A percentile compares a stretch with the other conserved stretches of the same genome.
Conservation (phyloP, 345 rosid genomes). For the Luvunga scandens region DNA sequence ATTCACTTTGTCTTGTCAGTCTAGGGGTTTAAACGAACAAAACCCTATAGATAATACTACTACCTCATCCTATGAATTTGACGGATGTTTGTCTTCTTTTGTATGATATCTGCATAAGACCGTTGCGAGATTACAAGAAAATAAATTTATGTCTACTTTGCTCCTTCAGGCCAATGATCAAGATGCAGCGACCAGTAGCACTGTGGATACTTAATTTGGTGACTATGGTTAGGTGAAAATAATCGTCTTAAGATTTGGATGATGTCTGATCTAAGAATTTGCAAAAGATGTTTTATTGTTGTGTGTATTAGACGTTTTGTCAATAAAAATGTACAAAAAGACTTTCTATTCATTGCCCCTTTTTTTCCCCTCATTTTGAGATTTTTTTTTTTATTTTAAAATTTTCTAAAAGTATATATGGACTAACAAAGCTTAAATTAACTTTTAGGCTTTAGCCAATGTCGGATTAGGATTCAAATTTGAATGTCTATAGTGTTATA, state of each 20-base stretch:
- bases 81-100: background rate
- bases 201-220: background rate
- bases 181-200: background rate
- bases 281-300: background rate
- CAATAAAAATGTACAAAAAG: too few species aligned
- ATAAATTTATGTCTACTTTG: background rate
- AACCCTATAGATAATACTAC: too few species aligned
- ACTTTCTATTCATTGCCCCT: too few species aligned
- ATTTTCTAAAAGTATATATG: too few species aligned
- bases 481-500: too few species aligned
- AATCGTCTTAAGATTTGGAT: background rate
- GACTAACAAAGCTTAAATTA: too few species aligned
- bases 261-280: background rate
- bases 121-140: background rate
- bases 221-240: background rate
- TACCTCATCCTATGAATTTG: background rate
- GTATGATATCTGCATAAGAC: background rate
- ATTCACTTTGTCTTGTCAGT: background rate
- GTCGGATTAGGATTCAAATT: too few species aligned
- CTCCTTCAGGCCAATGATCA: background rate
- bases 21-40: background rate
- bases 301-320: background rate
- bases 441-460: too few species aligned
- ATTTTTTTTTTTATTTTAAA: too few species aligned
- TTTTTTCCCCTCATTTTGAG: too few species aligned